Evolutionary conservation across 1,284 basidiomycete species (phyloP), one percentile per base, ranked within the genome.

Genomic region (Sanghuangporus sanghuang): DNA sequence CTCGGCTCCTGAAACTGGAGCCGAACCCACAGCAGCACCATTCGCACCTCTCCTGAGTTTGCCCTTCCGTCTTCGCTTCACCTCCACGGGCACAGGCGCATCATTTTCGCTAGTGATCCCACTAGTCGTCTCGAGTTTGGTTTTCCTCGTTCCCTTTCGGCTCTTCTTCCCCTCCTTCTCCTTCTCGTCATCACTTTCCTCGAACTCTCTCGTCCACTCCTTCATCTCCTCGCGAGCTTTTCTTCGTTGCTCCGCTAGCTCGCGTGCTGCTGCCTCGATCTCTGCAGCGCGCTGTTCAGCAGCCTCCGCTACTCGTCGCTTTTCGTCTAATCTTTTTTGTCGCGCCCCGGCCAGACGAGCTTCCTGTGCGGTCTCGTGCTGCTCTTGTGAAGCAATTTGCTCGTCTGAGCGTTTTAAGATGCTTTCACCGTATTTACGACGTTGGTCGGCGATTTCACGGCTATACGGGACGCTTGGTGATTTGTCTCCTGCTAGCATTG

Each of bases 351-450:
- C 90, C 6, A 93, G 79, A 69, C 85, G 85, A 9, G 89, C 89
- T 61, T 88, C 82, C 0, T 84, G 81, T 69, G 92, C 89, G 1
- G 77, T 78, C 73, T 97, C 95, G 71, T 87, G 86, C 64, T 86
- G 84, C 64, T 83, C 78, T 72, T 98, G 95, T 35, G 81, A 77
- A 6, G 81, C 75, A 38, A 94, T 77, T 70, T 94, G 90, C 56
- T 92, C 91, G 12, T 93, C 91, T 1, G 86, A 88, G 64, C 86
- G 86, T 60, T 90, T 81, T 57, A 96, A 74, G 78, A 97, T 85
- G 71, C 84, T 89, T 64, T 93, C 89, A 32, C 94, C 93, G 70
- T 96, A 97, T 72, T 90, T 89, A 50, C 87, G 82, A 63, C 95
- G 85, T 69, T 96, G 92, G 69, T 95, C 90, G 0, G 94, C 93